A percentile compares a stretch with the other conserved stretches of the same genome.
phyloP scores from a whole-genome alignment of 139 green algal species.

The Chlamydomonas eustigma region DNA sequence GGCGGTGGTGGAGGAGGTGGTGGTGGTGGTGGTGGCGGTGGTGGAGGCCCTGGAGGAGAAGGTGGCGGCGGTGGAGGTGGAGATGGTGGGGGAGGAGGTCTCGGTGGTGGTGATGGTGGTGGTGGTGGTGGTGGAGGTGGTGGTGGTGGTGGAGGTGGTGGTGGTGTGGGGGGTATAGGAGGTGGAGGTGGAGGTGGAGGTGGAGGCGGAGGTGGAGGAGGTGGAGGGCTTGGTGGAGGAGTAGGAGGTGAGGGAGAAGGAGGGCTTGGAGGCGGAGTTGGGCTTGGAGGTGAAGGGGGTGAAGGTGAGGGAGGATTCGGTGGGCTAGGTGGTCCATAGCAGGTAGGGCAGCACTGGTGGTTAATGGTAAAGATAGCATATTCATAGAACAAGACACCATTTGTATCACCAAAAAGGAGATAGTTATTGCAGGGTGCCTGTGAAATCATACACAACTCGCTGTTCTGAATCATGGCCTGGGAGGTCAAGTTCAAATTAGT shows the following conservation, averaged over 20 bases:
- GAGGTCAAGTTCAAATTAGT: slow-evolving; percentile 1
- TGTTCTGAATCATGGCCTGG: slow-evolving; percentile 1
- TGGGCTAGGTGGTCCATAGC: slow-evolving; percentile 2
- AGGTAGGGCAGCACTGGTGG: slow-evolving; percentile 17
- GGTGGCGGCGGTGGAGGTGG: slow-evolving; percentile 8
- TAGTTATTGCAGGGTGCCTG: background rate
- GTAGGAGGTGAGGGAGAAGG: slow-evolving; percentile 5
- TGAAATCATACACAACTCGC: background rate
- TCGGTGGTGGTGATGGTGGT: background rate
- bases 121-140: slow-evolving; percentile 9
- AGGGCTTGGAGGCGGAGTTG: background rate
- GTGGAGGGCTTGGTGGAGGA: background rate
- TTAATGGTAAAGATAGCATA: slow-evolving; percentile 13
- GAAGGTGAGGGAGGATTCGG: slow-evolving; percentile 4
- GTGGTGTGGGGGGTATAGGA: slow-evolving; percentile 1
- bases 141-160: slow-evolving; percentile 1
- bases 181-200: slow-evolving; percentile 7
- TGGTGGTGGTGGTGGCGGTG: slow-evolving; percentile 8
- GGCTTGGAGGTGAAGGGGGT: background rate
- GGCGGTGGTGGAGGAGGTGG: slow-evolving; percentile 2
- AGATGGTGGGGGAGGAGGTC: slow-evolving; percentile 7
- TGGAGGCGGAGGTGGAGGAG: slow-evolving; percentile 5
- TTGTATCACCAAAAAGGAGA: background rate
- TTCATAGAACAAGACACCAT: background rate
- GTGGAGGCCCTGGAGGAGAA: slow-evolving; percentile 3